A percentile compares a stretch with the other conserved stretches of the same genome.
Evolutionary conservation across 2,329 filamentous ascomycete species (phyloP).

Genomic region (Diaporthe destruens): DNA sequence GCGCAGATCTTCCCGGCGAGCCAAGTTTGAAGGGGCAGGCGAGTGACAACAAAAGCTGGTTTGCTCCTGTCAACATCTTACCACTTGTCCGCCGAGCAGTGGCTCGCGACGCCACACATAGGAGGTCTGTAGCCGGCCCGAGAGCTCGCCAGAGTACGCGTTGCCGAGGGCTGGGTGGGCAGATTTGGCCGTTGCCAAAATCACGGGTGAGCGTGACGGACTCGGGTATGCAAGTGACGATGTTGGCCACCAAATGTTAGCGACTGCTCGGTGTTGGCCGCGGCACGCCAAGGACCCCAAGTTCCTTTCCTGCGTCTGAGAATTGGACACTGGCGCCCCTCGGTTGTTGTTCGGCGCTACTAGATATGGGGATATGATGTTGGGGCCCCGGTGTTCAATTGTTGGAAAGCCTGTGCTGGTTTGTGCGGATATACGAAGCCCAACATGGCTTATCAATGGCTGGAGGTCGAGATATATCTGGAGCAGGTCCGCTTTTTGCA

Average conservation of each 20-base stretch:
- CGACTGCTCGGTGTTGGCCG: conserved; percentile 20
- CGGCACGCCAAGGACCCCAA: background rate
- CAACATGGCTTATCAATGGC: conserved; percentile 11
- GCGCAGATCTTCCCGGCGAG: conserved; percentile 37
- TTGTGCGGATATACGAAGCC: background rate
- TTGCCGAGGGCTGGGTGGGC: background rate
- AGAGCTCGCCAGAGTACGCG: background rate
- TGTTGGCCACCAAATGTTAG: conserved; percentile 18
- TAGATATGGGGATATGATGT: conserved; percentile 26
- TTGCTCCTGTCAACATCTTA: conserved; percentile 17
- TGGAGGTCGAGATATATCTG: background rate
- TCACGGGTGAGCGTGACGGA: conserved; percentile 2
- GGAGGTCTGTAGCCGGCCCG: background rate
- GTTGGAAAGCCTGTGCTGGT: conserved; percentile 16
- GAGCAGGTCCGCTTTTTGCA: conserved; percentile 17
- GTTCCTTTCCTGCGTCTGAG: background rate
- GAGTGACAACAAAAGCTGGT: background rate
- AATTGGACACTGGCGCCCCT: conserved; percentile 6
- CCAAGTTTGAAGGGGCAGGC: conserved; percentile 22
- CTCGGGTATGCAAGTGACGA: background rate
- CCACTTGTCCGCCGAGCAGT: conserved; percentile 15
- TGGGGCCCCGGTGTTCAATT: conserved; percentile 32
- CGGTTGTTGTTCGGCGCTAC: conserved; percentile 33
- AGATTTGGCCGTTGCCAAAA: background rate
- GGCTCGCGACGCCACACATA: background rate